These are phyloP conservation scores for Parietaria judaica DNA, from an alignment of 306 rosid species.

Conservation along the genomic window DNA sequence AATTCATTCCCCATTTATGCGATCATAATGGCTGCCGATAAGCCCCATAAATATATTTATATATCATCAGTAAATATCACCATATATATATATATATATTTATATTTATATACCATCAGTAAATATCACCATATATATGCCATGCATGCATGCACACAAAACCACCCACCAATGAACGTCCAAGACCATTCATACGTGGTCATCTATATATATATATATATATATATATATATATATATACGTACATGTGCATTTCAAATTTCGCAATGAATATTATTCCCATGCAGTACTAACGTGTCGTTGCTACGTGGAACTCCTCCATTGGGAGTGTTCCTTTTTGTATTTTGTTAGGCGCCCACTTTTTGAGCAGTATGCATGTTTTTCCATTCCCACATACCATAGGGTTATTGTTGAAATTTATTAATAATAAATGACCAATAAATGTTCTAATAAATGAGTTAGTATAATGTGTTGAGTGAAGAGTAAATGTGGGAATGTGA, in stretches of 20 bases:
- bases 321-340: slow-evolving; percentile 5
- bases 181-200: background rate
- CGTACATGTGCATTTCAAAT: too few species aligned
- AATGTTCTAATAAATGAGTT: too few species aligned
- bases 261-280: background rate
- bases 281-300: background rate
- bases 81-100: background rate
- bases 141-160: background rate
- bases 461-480: too few species aligned
- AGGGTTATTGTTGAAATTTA: too few species aligned
- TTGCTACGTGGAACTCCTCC: background rate
- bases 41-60: slow-evolving; percentile 22
- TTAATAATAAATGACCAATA: too few species aligned
- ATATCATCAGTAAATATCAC: too few species aligned
- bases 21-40: slow-evolving; percentile 27
- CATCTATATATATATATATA: background rate
- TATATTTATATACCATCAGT: too few species aligned
- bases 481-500: too few species aligned
- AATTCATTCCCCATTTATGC: slow-evolving; percentile 25
- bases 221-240: too few species aligned
- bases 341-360: slow-evolving; percentile 1
- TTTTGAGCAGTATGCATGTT: background rate
- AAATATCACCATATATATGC: slow-evolving; percentile 1
- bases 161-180: slow-evolving; percentile 10
- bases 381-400: too few species aligned